phyloP scores from a whole-genome alignment of 352 stramenopile genomes.

The Phytophthora nicotianae region DNA sequence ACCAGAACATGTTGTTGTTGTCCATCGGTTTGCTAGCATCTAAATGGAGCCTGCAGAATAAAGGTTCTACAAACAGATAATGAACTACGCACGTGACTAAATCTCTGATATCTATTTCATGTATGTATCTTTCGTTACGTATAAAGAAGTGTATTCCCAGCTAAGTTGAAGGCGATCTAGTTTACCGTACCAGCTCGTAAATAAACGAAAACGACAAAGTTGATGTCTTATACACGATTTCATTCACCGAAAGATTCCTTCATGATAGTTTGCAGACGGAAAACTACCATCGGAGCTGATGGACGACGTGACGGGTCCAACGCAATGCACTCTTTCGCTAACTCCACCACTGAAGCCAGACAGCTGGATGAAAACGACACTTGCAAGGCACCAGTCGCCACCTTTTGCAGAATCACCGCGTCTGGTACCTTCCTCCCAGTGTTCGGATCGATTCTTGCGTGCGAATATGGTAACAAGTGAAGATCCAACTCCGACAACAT shows the following conservation, averaged over 20 bases:
- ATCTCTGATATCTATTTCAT: too few relatives aligned
- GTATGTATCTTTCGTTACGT: too few relatives aligned
- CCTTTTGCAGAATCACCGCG: conserved; percentile 21
- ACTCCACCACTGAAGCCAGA: conserved; percentile 7
- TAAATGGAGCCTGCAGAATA: too few relatives aligned
- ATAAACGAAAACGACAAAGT: too few relatives aligned
- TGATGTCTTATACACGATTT: neutral
- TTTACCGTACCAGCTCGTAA: too few relatives aligned
- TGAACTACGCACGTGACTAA: too few relatives aligned
- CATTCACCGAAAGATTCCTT: conserved; percentile 9
- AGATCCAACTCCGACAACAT: conserved; percentile 36
- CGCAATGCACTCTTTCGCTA: conserved; percentile 17
- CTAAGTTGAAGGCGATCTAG: too few relatives aligned
- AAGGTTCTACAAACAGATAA: too few relatives aligned
- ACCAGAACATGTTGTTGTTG: too few relatives aligned
- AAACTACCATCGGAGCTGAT: conserved; percentile 25
- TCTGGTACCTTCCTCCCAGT: conserved; percentile 14
- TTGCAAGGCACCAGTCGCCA: conserved; percentile 16
- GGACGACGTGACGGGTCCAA: conserved; percentile 17
- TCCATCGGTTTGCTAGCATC: too few relatives aligned
- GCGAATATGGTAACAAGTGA: conserved; percentile 21
- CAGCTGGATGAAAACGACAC: conserved; percentile 17
- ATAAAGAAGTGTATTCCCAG: too few relatives aligned
- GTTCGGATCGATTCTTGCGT: conserved; percentile 15
- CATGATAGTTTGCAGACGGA: conserved; percentile 26